phyloP scores from a whole-genome alignment of 2,329 filamentous ascomycete species.

The Ascochyta clinopodiicola region DNA sequence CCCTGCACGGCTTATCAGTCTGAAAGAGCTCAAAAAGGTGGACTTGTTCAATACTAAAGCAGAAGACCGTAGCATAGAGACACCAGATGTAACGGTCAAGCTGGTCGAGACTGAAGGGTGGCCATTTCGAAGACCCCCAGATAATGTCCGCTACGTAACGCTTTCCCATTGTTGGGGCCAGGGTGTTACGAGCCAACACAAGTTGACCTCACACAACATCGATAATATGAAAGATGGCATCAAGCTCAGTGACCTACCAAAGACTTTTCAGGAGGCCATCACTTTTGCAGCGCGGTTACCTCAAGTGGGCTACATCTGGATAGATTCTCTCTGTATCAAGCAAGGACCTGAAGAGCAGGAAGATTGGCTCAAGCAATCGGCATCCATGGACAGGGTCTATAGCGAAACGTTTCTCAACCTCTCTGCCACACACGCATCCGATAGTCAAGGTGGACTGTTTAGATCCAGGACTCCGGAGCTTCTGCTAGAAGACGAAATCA shows the following conservation, averaged over 20 bases:
- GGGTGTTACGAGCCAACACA: too few relatives aligned
- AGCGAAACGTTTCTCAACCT: slow-evolving; percentile 29
- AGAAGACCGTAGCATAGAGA: too few relatives aligned
- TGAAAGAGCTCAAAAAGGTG: too few relatives aligned
- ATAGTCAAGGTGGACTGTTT: slow-evolving; percentile 26
- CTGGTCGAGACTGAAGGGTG: too few relatives aligned
- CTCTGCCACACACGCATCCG: slow-evolving; percentile 26
- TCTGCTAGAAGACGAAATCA: slow-evolving; percentile 21
- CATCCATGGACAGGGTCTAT: slow-evolving; percentile 25
- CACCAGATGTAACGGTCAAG: too few relatives aligned
- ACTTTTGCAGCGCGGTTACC: not conserved
- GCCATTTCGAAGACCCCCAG: too few relatives aligned
- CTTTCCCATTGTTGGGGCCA: slow-evolving; percentile 2
- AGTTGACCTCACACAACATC: too few relatives aligned
- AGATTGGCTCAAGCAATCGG: slow-evolving; percentile 28
- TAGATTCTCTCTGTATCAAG: not conserved
- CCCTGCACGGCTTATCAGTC: too few relatives aligned
- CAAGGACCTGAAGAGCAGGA: slow-evolving; percentile 11
- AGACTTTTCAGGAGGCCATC: not conserved
- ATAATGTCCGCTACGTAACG: not conserved
- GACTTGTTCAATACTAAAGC: too few relatives aligned
- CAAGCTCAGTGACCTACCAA: not conserved
- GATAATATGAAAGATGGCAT: too few relatives aligned
- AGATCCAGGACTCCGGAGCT: not conserved
- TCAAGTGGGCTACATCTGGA: not conserved